Evolutionary conservation across 1,284 basidiomycete species (phyloP).

Genomic region (Tausonia pullulans): DNA sequence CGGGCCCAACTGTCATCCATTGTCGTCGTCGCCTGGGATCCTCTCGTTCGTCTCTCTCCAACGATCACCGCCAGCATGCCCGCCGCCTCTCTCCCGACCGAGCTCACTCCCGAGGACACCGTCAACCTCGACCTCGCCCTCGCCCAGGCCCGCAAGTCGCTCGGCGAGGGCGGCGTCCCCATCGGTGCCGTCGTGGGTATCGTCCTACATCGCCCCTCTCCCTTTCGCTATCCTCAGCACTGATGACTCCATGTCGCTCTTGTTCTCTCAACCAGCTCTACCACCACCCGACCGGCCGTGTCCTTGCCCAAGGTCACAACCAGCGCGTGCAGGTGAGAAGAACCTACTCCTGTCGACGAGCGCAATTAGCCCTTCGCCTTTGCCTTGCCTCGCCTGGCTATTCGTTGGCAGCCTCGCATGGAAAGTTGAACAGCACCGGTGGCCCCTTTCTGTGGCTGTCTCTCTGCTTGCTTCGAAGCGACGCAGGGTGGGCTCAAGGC

Average conservation of each 20-base stretch:
- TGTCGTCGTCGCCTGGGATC: neutral
- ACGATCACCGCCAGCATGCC: neutral
- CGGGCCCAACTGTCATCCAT: too few relatives aligned
- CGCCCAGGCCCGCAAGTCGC: constrained; percentile 23
- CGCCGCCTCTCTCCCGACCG: neutral
- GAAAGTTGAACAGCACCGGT: too few relatives aligned
- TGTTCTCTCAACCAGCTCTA: constrained; percentile 5
- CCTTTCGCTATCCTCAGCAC: neutral
- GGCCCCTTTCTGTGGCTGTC: too few relatives aligned
- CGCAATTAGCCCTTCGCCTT: too few relatives aligned
- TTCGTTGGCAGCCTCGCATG: too few relatives aligned
- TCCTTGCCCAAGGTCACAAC: constrained; percentile 26
- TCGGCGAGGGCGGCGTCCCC: constrained; percentile 26
- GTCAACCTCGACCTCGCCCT: constrained; percentile 19
- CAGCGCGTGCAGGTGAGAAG: constrained; percentile 22
- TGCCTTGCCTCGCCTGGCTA: too few relatives aligned
- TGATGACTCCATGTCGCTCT: neutral
- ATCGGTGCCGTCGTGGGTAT: constrained; percentile 20
- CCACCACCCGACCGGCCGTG: constrained; percentile 25
- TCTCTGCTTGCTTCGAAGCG: too few relatives aligned
- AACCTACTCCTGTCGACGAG: too few relatives aligned
- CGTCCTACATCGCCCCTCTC: neutral
- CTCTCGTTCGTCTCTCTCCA: neutral
- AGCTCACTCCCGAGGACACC: constrained; percentile 7
- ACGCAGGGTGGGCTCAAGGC: too few relatives aligned